These are phyloP conservation scores for Pseudomonodictys pantanalensis DNA, from an alignment of 495 filamentous ascomycete genomes.

Conservation along the genomic window DNA sequence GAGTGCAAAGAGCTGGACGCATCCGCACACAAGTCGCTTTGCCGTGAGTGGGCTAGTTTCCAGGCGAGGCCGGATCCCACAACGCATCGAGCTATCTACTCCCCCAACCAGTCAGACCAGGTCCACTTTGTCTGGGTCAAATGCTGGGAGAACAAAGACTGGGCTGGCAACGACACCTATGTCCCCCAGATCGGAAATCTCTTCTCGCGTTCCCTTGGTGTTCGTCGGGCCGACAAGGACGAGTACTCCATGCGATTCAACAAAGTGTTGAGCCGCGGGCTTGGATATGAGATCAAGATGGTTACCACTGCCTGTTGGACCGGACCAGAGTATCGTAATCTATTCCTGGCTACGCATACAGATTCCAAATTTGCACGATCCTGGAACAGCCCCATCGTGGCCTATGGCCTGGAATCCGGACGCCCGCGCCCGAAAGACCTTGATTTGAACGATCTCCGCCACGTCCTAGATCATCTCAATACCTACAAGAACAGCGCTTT, in stretches of 20 bases:
- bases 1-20: background rate
- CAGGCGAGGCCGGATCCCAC: background rate
- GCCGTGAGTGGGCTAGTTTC: background rate
- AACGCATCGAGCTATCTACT: background rate
- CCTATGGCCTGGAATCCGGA: background rate
- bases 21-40: background rate
- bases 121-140: background rate
- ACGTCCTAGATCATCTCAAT: background rate
- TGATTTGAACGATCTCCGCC: background rate
- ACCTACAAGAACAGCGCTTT: background rate
- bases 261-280: no score
- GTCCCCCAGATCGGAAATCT: background rate
- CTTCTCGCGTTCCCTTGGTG: no score
- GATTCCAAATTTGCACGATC: background rate
- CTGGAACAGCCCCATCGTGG: background rate
- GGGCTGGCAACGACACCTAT: background rate
- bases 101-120: background rate
- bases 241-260: no score
- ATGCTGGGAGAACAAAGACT: background rate
- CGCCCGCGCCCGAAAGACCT: no score
- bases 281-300: no score
- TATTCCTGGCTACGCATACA: background rate
- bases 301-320: no score
- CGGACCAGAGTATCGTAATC: no score
- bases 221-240: no score